phyloP scores from a whole-genome alignment of 1,284 basidiomycete species.

The Vanrija sp. region DNA sequence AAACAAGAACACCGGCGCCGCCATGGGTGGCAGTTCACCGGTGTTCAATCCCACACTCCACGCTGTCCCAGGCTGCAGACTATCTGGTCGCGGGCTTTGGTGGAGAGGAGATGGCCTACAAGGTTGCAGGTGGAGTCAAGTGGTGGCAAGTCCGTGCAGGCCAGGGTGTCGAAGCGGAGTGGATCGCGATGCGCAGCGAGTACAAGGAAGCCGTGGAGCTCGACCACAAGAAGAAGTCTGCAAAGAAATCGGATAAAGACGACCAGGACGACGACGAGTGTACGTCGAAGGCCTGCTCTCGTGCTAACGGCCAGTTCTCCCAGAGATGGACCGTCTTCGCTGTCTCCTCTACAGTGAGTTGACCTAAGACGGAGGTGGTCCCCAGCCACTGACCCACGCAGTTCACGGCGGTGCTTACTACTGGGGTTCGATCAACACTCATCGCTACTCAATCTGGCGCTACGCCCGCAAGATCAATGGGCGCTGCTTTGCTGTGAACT shows the following conservation, averaged over 20 bases:
- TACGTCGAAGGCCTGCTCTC: conserved; percentile 7
- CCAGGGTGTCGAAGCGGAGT: conserved; percentile 79
- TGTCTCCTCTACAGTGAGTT: conserved; percentile 68
- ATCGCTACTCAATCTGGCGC: conserved; percentile 73
- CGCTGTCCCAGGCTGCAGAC: conserved; percentile 72
- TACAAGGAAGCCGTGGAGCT: conserved; percentile 26
- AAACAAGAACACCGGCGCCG: conserved; percentile 78
- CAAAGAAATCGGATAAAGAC: conserved; percentile 8
- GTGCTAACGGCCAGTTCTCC: conserved; percentile 40
- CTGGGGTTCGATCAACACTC: conserved; percentile 55
- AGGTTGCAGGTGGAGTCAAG: conserved; percentile 79
- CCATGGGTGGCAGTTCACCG: conserved; percentile 81
- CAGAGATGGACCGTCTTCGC: conserved; percentile 77
- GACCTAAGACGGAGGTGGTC: not conserved
- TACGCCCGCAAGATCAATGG: conserved; percentile 86
- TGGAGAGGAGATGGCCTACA: conserved; percentile 68
- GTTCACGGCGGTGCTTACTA: conserved; percentile 63
- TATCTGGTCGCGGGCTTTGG: conserved; percentile 77
- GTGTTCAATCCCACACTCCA: conserved; percentile 59
- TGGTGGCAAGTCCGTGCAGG: conserved; percentile 94
- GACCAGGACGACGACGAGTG: conserved; percentile 22
- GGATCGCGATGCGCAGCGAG: conserved; percentile 66
- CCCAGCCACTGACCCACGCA: conserved; percentile 18
- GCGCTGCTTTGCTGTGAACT: conserved; percentile 83
- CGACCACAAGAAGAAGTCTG: conserved; percentile 27